Base-by-base conservation (phyloP, 1,284 basidiomycete genomes). In the Fereydounia khargensis region DNA sequence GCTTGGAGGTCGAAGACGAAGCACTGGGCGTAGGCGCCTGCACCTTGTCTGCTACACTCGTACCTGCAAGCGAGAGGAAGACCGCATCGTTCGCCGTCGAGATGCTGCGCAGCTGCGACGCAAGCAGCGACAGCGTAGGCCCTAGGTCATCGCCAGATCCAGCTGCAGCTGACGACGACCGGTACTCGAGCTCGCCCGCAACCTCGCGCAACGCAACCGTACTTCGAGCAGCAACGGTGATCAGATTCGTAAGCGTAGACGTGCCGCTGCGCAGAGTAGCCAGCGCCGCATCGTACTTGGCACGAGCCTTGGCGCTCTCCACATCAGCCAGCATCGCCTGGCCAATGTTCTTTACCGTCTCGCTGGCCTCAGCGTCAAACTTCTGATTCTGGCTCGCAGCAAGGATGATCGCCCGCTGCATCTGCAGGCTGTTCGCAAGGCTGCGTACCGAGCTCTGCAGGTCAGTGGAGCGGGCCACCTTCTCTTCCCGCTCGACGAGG, bases 391-490 rank as follows among this genome's bases (percentile, higher is more conserved):
- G 86, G 38, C 85, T 85, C 22, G 87, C 84, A 10, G 87, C 87
- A 20, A 86, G 84, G 59, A 95, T 82, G 23, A 86, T 85, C 8
- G 86, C 87, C 22, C 89, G 85, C 67, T 94, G 87, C 79, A 91
- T 86, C 25, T 84, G 84, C 39, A 81, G 81, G 11, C 88, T 85
- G 68, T 89, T 89, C 44, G 81, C 81, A 8, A 88, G 86, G 8
- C 84, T 83, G 63, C 84, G n/a, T n/a, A n/a, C n/a, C n/a, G n/a
- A n/a, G n/a, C n/a, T n/a, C n/a, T n/a, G n/a, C n/a, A n/a, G n/a
- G n/a, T n/a, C n/a, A n/a, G n/a, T n/a, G n/a, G n/a, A n/a, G n/a
- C n/a, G n/a, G n/a, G n/a, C 77, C 19, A 81, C 81, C 35, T 83
- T 79, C 68, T 91, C 88, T 70, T 91, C 87, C 2, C 85, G 82